phyloP scores from a whole-genome alignment of 163 green algal species.

The Scenedesmus sp. region DNA sequence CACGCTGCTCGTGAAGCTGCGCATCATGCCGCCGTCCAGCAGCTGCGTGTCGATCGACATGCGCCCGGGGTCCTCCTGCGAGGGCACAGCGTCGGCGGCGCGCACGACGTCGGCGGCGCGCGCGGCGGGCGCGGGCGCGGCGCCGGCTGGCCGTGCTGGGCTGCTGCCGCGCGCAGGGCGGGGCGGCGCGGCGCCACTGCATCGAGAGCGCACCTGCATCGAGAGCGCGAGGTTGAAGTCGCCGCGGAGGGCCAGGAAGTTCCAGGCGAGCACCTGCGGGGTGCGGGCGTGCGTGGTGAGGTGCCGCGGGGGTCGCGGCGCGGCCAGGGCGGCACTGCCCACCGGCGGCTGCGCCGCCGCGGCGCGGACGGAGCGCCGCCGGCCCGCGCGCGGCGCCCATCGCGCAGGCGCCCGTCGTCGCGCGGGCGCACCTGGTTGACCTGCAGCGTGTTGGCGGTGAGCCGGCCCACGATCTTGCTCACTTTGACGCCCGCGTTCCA shows the following conservation, averaged over 20 bases:
- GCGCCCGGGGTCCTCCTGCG: conserved; percentile 18
- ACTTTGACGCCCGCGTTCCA: conserved; percentile 43
- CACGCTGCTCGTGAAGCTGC: conserved; percentile 38
- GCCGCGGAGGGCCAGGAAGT: conserved; percentile 39
- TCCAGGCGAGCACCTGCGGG: conserved; percentile 35
- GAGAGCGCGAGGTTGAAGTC: conserved; percentile 44
- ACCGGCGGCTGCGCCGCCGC: too few relatives aligned
- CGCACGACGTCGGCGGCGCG: too few relatives aligned
- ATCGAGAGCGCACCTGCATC: too few relatives aligned
- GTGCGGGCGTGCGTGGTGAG: not conserved
- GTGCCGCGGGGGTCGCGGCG: not conserved
- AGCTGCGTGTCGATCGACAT: conserved; percentile 33
- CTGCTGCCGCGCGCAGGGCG: too few relatives aligned
- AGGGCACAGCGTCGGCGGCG: too few relatives aligned
- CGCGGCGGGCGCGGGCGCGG: too few relatives aligned
- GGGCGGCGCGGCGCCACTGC: too few relatives aligned
- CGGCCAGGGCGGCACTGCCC: too few relatives aligned
- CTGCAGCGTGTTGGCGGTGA: not conserved
- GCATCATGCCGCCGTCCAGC: conserved; percentile 39
- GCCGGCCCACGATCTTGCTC: conserved; percentile 7
- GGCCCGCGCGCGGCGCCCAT: not conserved
- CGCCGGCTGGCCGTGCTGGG: too few relatives aligned
- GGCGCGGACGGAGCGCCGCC: too few relatives aligned
- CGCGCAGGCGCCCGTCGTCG: not conserved
- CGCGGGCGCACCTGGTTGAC: too few relatives aligned